Conservation (phyloP, 1,284 basidiomycete genomes). For the Spongispora temasekensis region DNA sequence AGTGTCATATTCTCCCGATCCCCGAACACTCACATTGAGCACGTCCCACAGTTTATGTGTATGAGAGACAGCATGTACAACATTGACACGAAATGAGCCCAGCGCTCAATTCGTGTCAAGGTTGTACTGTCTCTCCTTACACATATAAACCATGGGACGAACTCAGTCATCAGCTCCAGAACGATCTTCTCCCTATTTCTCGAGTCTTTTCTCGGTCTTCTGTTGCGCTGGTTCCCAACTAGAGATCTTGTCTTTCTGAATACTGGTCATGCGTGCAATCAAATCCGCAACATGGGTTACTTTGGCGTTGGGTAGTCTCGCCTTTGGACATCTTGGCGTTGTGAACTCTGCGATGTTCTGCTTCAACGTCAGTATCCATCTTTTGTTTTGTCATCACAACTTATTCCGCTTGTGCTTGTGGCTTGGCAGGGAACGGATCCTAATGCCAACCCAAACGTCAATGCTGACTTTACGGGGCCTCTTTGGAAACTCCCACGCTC, state of each 20-base stretch:
- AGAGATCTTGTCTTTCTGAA: background rate
- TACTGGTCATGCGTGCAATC: conserved; percentile 6
- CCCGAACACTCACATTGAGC: too few species aligned
- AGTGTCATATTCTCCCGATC: too few species aligned
- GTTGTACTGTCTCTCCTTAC: too few species aligned
- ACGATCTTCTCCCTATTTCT: background rate
- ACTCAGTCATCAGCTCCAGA: too few species aligned
- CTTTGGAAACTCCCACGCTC: background rate
- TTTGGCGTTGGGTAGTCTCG: conserved; percentile 14
- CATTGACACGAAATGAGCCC: too few species aligned
- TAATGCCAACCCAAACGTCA: background rate
- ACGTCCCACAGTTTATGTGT: too few species aligned
- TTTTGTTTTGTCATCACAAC: background rate
- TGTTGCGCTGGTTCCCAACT: conserved; percentile 12
- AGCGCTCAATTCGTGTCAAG: too few species aligned
- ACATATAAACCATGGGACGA: too few species aligned
- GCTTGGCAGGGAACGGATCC: conserved; percentile 9
- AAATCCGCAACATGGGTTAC: conserved; percentile 5
- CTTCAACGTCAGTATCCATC: conserved; percentile 7
- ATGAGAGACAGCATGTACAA: too few species aligned
- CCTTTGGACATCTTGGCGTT: conserved; percentile 2
- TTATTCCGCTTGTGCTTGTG: background rate
- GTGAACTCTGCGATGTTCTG: conserved; percentile 4
- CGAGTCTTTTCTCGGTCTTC: background rate
- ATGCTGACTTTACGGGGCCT: background rate